phyloP scores from a whole-genome alignment of 169 alveolate genomes.

The Cryptosporidium sp. region DNA sequence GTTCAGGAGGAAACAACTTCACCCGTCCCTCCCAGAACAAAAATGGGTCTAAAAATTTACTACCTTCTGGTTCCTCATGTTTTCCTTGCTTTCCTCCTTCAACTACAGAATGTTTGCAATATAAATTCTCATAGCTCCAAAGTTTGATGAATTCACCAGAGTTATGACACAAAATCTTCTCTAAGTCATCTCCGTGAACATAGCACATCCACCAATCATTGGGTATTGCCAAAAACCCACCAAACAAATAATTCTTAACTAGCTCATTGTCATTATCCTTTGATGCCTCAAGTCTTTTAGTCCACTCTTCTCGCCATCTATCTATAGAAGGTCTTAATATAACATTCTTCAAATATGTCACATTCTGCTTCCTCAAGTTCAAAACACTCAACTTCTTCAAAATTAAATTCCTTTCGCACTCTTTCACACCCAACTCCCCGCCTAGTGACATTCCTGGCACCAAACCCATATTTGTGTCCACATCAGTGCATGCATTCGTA shows the following conservation, averaged over 20 bases:
- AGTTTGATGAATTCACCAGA: slow-evolving; percentile 5
- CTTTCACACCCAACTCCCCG: neutral
- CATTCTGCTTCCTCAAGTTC: slow-evolving; percentile 52
- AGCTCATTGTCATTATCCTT: slow-evolving; percentile 31
- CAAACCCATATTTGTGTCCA: slow-evolving; percentile 6
- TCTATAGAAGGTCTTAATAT: slow-evolving; percentile 50
- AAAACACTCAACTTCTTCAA: slow-evolving; percentile 35
- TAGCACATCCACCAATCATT: slow-evolving; percentile 66
- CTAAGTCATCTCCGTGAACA: slow-evolving; percentile 67
- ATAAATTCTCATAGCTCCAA: slow-evolving; percentile 32
- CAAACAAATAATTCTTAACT: slow-evolving; percentile 20
- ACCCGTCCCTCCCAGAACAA: slow-evolving; percentile 62
- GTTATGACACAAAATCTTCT: slow-evolving; percentile 26
- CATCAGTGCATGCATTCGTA: neutral
- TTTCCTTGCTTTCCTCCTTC: neutral
- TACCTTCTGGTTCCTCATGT: neutral
- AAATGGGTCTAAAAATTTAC: slow-evolving; percentile 48
- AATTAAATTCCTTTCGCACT: neutral
- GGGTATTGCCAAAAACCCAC: slow-evolving; percentile 51
- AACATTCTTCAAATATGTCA: slow-evolving; percentile 30
- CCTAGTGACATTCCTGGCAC: neutral
- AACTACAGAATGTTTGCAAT: neutral
- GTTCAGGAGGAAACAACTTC: slow-evolving; percentile 67
- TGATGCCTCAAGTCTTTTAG: slow-evolving; percentile 24
- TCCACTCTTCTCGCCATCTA: slow-evolving; percentile 68